These are phyloP conservation scores for Bocquillonia castaneifolia DNA, from an alignment of 441 rosid species.

Conservation along the genomic window DNA sequence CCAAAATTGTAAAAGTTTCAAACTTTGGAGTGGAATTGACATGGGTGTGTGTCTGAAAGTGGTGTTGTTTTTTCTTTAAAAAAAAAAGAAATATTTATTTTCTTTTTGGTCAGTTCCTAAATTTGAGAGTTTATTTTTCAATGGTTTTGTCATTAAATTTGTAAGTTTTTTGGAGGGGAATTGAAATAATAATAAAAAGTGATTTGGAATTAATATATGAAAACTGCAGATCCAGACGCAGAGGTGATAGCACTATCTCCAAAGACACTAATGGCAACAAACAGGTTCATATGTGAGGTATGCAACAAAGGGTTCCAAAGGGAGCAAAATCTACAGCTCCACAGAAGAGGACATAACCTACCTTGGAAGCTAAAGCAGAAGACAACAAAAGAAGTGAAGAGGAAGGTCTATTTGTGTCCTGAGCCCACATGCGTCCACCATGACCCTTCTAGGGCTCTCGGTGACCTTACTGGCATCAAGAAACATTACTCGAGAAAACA, in stretches of 20 bases:
- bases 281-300: slow-evolving; percentile 91
- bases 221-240: slow-evolving; percentile 77
- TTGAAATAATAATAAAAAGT: no score
- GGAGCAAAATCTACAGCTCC: slow-evolving; percentile 91
- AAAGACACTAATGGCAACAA: slow-evolving; percentile 88
- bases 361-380: slow-evolving; percentile 95
- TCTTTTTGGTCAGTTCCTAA: background rate
- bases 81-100: no score
- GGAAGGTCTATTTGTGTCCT: slow-evolving; percentile 90
- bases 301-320: slow-evolving; percentile 96
- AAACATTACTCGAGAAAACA: slow-evolving; percentile 86
- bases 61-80: background rate
- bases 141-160: background rate
- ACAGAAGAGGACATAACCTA: slow-evolving; percentile 90
- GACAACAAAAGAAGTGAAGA: slow-evolving; percentile 67
- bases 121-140: background rate
- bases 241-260: slow-evolving; percentile 93
- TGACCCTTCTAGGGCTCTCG: slow-evolving; percentile 88
- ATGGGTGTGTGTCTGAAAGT: slow-evolving; percentile 10
- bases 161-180: background rate
- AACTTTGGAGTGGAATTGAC: slow-evolving; percentile 10
- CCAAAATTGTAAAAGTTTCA: slow-evolving; percentile 23
- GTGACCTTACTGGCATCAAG: slow-evolving; percentile 91
- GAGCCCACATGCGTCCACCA: slow-evolving; percentile 97
- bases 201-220: slow-evolving; percentile 21